Evolutionary conservation across 2,329 filamentous ascomycete species (phyloP).

Genomic region (Cryphonectria carpinicola): DNA sequence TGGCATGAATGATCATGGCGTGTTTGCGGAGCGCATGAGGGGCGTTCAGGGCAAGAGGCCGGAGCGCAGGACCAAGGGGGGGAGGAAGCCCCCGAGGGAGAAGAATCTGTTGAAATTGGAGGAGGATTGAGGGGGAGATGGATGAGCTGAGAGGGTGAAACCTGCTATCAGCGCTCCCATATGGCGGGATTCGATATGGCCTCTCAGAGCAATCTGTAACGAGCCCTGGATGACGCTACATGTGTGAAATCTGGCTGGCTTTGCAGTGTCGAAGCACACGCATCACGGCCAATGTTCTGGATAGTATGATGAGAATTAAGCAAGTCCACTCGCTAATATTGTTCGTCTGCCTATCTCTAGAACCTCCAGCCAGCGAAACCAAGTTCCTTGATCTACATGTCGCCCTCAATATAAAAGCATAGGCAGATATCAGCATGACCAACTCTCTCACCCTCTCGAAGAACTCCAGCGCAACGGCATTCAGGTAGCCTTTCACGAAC

Average conservation of each 20-base stretch:
- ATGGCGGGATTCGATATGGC: background rate
- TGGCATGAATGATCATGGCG: slow-evolving; percentile 41
- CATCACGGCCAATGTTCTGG: background rate
- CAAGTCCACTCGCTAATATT: background rate
- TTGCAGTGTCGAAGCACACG: background rate
- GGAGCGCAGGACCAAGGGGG: slow-evolving; percentile 48
- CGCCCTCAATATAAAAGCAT: background rate
- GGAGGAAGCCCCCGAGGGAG: slow-evolving; percentile 40
- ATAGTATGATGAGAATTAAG: background rate
- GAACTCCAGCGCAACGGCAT: background rate
- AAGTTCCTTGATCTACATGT: background rate
- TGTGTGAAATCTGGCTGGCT: background rate
- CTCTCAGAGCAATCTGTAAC: background rate
- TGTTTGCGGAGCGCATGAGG: slow-evolving; percentile 45
- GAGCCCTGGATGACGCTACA: background rate
- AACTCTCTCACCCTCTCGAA: background rate
- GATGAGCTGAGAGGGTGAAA: background rate
- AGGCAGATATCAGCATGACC: background rate
- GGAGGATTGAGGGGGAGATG: slow-evolving; percentile 32
- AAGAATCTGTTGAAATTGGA: slow-evolving; percentile 47
- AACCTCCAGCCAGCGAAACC: background rate
- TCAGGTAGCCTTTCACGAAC: background rate
- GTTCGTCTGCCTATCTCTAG: background rate
- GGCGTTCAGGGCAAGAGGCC: slow-evolving; percentile 34
- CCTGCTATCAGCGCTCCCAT: background rate